These are phyloP conservation scores for Fraxinus sp. DNA, from an alignment of 305 asterid species.

Conservation along the genomic window DNA sequence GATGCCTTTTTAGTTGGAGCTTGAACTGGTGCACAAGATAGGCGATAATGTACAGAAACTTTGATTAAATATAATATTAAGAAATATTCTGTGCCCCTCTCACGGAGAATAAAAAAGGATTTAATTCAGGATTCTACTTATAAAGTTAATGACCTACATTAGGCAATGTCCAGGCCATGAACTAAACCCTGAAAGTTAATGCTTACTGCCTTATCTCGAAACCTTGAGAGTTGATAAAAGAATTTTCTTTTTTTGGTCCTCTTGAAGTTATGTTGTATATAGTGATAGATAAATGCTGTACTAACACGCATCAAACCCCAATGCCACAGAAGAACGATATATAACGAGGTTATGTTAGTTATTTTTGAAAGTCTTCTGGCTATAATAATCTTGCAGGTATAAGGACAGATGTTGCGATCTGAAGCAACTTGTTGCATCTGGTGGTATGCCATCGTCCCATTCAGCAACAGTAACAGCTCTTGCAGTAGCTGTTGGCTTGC, in stretches of 20 bases:
- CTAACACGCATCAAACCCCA: neutral
- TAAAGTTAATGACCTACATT: neutral
- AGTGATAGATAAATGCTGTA: neutral
- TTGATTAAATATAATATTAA: neutral
- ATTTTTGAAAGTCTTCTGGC: conserved; percentile 28
- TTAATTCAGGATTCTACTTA: neutral
- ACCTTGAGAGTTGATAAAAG: neutral
- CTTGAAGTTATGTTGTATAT: neutral
- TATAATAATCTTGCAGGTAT: conserved; percentile 71
- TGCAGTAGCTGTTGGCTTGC: conserved; percentile 75
- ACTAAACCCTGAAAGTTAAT: neutral
- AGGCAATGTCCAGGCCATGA: neutral
- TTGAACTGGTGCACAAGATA: neutral
- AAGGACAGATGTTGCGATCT: conserved; percentile 81
- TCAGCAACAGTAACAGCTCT: conserved; percentile 93
- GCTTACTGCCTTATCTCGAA: neutral
- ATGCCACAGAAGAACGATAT: neutral
- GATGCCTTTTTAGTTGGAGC: conserved; percentile 7
- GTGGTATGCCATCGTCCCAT: conserved; percentile 99
- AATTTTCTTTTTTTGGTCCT: neutral
- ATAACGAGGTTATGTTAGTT: neutral
- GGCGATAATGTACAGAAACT: neutral
- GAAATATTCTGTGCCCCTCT: neutral
- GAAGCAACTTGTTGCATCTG: conserved; percentile 82
- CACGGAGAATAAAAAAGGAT: neutral